A percentile compares a stretch with the other conserved stretches of the same genome.
phyloP scores from a whole-genome alignment of 2,329 filamentous ascomycete genomes.

The Penicillium oxalicum region DNA sequence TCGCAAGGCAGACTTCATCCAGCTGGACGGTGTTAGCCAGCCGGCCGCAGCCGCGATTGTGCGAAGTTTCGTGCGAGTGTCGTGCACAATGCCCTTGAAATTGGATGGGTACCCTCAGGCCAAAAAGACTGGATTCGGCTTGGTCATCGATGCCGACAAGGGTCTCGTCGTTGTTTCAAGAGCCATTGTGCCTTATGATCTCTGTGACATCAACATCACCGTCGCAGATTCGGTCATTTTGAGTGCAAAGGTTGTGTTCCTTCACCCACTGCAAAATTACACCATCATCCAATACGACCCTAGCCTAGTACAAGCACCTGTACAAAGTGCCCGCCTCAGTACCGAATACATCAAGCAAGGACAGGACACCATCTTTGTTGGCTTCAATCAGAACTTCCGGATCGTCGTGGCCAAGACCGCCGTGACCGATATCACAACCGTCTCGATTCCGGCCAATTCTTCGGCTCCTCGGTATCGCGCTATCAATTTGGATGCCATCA shows the following conservation, averaged over 20 bases:
- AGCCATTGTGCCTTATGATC: constrained; percentile 90
- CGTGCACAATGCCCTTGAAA: constrained; percentile 90
- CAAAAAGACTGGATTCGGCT: constrained; percentile 86
- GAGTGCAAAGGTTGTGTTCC: constrained; percentile 86
- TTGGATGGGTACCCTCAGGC: constrained; percentile 96
- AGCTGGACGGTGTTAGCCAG: constrained; percentile 80
- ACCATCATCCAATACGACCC: constrained; percentile 93
- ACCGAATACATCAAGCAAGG: constrained; percentile 82
- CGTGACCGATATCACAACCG: constrained; percentile 94
- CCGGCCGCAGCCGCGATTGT: constrained; percentile 89
- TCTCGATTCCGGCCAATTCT: constrained; percentile 90
- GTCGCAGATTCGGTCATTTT: constrained; percentile 96
- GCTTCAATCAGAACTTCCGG: constrained; percentile 93
- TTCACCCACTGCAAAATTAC: constrained; percentile 96
- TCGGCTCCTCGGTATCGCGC: constrained; percentile 88
- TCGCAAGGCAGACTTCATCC: constrained; percentile 81
- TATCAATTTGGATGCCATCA: constrained; percentile 94
- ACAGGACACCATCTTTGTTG: constrained; percentile 90
- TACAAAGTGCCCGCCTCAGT: constrained; percentile 80
- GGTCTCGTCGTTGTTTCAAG: constrained; percentile 90
- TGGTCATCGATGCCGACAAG: constrained; percentile 96
- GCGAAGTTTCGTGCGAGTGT: constrained; percentile 87
- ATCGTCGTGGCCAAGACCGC: constrained; percentile 91
- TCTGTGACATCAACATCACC: constrained; percentile 93
- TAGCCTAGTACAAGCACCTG: constrained; percentile 83